A percentile compares a stretch with the other conserved stretches of the same genome.
Conservation (phyloP, 169 alveolate genomes). For the Eimeria falciformis region DNA sequence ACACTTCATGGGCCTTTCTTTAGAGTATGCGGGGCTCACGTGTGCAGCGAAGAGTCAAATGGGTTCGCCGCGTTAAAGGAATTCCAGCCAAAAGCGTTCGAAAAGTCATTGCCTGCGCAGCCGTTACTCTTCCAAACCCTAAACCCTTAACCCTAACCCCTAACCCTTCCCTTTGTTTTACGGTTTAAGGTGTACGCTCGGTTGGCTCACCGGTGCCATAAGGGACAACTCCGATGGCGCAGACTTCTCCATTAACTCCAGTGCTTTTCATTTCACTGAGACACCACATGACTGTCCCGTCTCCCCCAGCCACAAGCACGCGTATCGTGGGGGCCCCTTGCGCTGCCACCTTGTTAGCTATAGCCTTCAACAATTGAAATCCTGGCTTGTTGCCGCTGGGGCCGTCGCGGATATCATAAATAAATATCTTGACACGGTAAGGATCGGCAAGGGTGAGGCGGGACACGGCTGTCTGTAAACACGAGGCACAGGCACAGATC, state of each 20-base stretch:
- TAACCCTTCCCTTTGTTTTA: not conserved
- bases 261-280: slow-evolving; percentile 88
- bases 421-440: slow-evolving; percentile 3
- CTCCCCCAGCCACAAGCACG: slow-evolving; percentile 96
- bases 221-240: slow-evolving; percentile 94
- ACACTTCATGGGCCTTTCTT: too few relatives aligned
- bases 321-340: slow-evolving; percentile 63
- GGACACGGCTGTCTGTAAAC: slow-evolving; percentile 79
- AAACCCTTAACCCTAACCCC: slow-evolving; percentile 45
- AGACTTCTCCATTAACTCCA: slow-evolving; percentile 82
- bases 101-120: slow-evolving; percentile 92
- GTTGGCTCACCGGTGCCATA: slow-evolving; percentile 93
- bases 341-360: not conserved
- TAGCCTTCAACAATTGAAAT: slow-evolving; percentile 77
- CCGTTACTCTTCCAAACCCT: not conserved
- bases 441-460: slow-evolving; percentile 72
- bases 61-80: slow-evolving; percentile 84
- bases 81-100: slow-evolving; percentile 93
- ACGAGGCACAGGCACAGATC: too few relatives aligned
- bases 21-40: slow-evolving; percentile 56
- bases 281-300: slow-evolving; percentile 96
- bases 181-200: too few relatives aligned
- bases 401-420: slow-evolving; percentile 83
- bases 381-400: slow-evolving; percentile 81
- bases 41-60: slow-evolving; percentile 85